Conservation (phyloP, 345 rosid genomes). For the Sisymbrium altissimum region DNA sequence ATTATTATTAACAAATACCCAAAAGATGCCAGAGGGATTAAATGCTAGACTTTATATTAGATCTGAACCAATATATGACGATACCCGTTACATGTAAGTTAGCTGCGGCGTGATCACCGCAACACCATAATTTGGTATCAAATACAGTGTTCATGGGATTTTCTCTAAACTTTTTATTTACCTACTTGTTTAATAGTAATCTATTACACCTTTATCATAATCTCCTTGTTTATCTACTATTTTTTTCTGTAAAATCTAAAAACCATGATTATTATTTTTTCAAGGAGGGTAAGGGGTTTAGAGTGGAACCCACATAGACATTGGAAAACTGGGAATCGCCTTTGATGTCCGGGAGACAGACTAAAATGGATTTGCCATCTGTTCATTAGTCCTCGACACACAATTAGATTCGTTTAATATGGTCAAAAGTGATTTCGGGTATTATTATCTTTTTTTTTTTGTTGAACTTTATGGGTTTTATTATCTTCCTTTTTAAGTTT, state of each 20-base stretch:
- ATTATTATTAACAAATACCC: neutral
- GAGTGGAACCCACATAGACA: slow-evolving; percentile 11
- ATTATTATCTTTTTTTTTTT: neutral
- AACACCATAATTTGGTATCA: neutral
- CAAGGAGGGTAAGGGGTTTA: too few relatives aligned
- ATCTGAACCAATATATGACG: neutral
- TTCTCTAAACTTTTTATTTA: neutral
- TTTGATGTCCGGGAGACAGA: slow-evolving; percentile 4
- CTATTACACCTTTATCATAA: neutral
- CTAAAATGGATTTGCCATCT: slow-evolving; percentile 9
- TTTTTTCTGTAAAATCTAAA: too few relatives aligned
- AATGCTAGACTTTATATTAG: neutral
- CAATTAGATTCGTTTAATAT: slow-evolving; percentile 15
- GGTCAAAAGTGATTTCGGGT: slow-evolving; percentile 4
- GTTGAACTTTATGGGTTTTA: too few relatives aligned
- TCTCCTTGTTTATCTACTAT: neutral
- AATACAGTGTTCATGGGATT: neutral
- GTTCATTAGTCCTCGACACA: slow-evolving; percentile 5
- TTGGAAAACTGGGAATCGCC: neutral
- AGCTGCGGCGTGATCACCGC: neutral
- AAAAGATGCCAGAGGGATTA: neutral
- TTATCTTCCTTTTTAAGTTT: neutral
- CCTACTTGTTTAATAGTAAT: neutral
- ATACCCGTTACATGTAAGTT: neutral
- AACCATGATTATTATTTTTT: too few relatives aligned